Percentiles rank a stretch among this genome's conserved stretches.
Evolutionary conservation across 768 basidiomycete species (phyloP).

Genomic region (Lyophyllum atratum): DNA sequence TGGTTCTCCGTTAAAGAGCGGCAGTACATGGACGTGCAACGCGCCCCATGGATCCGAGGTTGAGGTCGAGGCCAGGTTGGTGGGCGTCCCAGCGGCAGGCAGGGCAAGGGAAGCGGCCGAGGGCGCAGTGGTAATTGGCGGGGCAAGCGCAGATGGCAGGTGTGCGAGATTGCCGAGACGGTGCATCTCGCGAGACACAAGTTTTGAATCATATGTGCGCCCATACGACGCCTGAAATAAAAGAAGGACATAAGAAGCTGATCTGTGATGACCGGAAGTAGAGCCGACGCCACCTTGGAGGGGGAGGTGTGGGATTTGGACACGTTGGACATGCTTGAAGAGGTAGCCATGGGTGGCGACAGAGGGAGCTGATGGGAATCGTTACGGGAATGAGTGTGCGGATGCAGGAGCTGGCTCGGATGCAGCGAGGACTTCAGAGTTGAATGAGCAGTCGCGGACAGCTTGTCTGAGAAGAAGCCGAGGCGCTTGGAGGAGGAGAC

Average conservation of each 20-base stretch:
- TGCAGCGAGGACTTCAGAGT: conserved; percentile 30
- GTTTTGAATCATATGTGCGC: conserved; percentile 78
- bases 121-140: conserved; percentile 50
- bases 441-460: conserved; percentile 37
- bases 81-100: conserved; percentile 40
- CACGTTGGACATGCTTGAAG: conserved; percentile 31
- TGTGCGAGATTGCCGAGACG: conserved; percentile 67
- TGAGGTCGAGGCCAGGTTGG: conserved; percentile 40
- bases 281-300: conserved; percentile 41
- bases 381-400: conserved; percentile 38
- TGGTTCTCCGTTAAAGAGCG: conserved; percentile 90
- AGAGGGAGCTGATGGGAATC: conserved; percentile 30
- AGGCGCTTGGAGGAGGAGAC: conserved; percentile 37
- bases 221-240: conserved; percentile 51
- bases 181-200: conserved; percentile 85
- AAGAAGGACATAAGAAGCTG: conserved; percentile 13
- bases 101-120: conserved; percentile 50
- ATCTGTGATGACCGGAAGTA: neutral
- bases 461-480: conserved; percentile 45
- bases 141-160: conserved; percentile 51
- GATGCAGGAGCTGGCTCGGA: conserved; percentile 36
- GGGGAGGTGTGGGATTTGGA: conserved; percentile 50
- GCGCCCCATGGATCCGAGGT: conserved; percentile 78
- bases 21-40: conserved; percentile 85
- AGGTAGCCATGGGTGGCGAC: conserved; percentile 33